A percentile compares a stretch with the other conserved stretches of the same genome.
phyloP scores from a whole-genome alignment of 177 flowering plant genomes.

The Vitis hybrid region DNA sequence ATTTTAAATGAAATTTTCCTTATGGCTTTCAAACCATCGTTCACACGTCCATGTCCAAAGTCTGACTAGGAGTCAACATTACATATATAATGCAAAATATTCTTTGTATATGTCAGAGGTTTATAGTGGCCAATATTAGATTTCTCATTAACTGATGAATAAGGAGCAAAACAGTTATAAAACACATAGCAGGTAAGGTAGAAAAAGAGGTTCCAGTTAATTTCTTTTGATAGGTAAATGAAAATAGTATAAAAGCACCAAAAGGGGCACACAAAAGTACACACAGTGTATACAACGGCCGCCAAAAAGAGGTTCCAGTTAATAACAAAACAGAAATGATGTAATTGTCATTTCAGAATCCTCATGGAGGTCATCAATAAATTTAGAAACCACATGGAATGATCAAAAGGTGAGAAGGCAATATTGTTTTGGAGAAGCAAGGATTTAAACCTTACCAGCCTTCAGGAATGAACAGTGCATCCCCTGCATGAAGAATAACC shows the following conservation, averaged over 20 bases:
- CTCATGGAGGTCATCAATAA: not conserved
- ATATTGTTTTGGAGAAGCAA: not conserved
- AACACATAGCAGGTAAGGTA: not conserved
- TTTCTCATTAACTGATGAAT: not conserved
- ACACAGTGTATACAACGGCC: too few relatives aligned
- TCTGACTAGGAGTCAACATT: too few relatives aligned
- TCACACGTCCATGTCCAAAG: too few relatives aligned
- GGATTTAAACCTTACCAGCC: conserved; percentile 70
- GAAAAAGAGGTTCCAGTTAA: too few relatives aligned
- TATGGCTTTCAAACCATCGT: too few relatives aligned
- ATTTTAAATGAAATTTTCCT: too few relatives aligned
- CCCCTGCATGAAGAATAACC: conserved; percentile 81
- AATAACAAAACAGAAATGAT: not conserved
- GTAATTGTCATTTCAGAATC: not conserved
- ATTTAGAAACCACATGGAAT: not conserved
- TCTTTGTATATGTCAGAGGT: too few relatives aligned
- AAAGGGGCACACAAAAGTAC: too few relatives aligned
- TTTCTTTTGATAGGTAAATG: too few relatives aligned
- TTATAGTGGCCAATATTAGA: not conserved
- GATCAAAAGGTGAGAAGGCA: not conserved
- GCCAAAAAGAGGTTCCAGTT: not conserved
- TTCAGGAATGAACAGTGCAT: conserved; percentile 97
- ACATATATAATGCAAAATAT: too few relatives aligned
- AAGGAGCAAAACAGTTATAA: too few relatives aligned
- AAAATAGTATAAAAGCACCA: too few relatives aligned